phyloP scores from a whole-genome alignment of 257 asterid species.

The Rehmannia glutinosa region DNA sequence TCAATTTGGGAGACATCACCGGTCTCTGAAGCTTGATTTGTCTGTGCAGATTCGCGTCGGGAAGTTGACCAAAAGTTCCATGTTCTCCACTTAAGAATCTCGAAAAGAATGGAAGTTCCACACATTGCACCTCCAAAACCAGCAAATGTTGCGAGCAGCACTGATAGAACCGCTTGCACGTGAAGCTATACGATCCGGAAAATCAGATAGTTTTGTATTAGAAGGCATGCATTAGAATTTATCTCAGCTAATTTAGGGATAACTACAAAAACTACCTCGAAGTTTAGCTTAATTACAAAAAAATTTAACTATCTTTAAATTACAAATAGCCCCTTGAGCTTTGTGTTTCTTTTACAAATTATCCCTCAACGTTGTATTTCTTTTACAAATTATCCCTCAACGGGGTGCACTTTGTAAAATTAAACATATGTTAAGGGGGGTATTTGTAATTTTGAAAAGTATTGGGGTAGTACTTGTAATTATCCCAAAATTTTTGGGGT shows the following conservation, averaged over 20 bases:
- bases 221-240: slow-evolving; percentile 1
- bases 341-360: too few relatives aligned
- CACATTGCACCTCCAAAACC: slow-evolving; percentile 93
- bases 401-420: too few relatives aligned
- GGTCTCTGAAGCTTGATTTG: slow-evolving; percentile 36
- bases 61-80: slow-evolving; percentile 29
- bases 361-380: too few relatives aligned
- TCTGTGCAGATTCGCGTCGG: slow-evolving; percentile 29
- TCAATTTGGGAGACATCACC: slow-evolving; percentile 23
- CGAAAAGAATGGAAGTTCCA: slow-evolving; percentile 61
- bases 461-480: too few relatives aligned
- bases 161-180: slow-evolving; percentile 71
- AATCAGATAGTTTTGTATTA: slow-evolving; percentile 12
- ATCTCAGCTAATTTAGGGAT: background rate
- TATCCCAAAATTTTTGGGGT: background rate
- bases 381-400: too few relatives aligned
- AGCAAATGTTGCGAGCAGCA: slow-evolving; percentile 73
- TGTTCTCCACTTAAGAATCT: slow-evolving; percentile 57
- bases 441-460: too few relatives aligned
- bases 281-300: background rate
- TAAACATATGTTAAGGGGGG: too few relatives aligned
- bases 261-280: too few relatives aligned
- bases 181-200: slow-evolving; percentile 45
- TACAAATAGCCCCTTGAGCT: too few relatives aligned
- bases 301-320: background rate